Conservation (phyloP, 2,329 filamentous ascomycete species). For the Ceratocystis alfenasii region DNA sequence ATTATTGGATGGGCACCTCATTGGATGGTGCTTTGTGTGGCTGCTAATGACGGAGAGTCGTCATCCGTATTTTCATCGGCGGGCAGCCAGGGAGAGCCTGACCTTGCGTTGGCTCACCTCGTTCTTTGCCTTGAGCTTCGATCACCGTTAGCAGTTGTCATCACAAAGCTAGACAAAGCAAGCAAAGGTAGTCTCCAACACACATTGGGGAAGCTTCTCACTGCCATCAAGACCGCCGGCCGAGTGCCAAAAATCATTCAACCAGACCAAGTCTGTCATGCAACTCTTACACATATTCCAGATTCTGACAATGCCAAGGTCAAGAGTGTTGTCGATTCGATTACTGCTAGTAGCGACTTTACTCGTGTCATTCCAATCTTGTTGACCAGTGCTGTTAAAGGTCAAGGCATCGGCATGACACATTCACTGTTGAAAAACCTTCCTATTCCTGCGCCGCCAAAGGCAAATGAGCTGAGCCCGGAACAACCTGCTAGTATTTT, state of each 20-base stretch:
- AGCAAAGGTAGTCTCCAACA: constrained; percentile 58
- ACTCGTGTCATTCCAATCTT: constrained; percentile 60
- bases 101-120: constrained; percentile 68
- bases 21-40: constrained; percentile 80
- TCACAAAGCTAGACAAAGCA: constrained; percentile 85
- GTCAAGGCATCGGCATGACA: constrained; percentile 65
- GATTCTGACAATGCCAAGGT: constrained; percentile 46
- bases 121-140: constrained; percentile 72
- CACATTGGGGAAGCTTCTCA: constrained; percentile 61
- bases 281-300: constrained; percentile 47
- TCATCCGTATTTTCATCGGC: constrained; percentile 18
- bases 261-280: constrained; percentile 37
- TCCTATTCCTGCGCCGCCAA: constrained; percentile 51
- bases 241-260: constrained; percentile 64
- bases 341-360: constrained; percentile 35
- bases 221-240: constrained; percentile 62
- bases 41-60: constrained; percentile 57
- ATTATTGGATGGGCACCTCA: constrained; percentile 94
- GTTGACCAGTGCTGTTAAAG: constrained; percentile 75
- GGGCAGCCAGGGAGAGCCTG: constrained; percentile 33
- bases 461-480: constrained; percentile 45
- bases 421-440: constrained; percentile 71
- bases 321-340: constrained; percentile 40
- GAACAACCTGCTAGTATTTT: constrained; percentile 58
- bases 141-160: constrained; percentile 64